phyloP scores from a whole-genome alignment of 371 early-diverging fungal genomes.

The Zychaea mexicana region DNA sequence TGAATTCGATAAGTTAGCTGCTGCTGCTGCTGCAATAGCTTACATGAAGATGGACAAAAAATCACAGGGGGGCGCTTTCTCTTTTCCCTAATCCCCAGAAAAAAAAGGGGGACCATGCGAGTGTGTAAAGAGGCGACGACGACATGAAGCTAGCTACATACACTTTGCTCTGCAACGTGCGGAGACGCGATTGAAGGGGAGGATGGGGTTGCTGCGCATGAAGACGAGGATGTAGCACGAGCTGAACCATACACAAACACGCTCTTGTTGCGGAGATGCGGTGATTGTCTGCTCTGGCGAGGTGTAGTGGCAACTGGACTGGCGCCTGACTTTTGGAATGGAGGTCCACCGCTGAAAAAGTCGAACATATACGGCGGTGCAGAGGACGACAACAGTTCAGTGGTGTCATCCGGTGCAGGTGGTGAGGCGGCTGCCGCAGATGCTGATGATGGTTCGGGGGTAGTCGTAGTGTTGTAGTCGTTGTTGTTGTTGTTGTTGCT shows the following conservation, averaged over 20 bases:
- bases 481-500: neutral
- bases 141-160: neutral
- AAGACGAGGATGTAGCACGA: conserved; percentile 22
- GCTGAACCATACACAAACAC: conserved; percentile 28
- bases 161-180: conserved; percentile 5
- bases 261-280: conserved; percentile 21
- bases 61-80: too few species aligned
- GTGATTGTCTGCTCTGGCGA: conserved; percentile 12
- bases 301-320: conserved; percentile 15
- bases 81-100: too few species aligned
- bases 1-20: too few species aligned
- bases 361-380: conserved; percentile 40
- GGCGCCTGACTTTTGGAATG: conserved; percentile 13
- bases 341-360: conserved; percentile 22
- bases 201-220: conserved; percentile 10
- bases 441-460: too few species aligned
- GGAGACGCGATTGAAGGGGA: conserved; percentile 11
- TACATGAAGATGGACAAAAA: neutral
- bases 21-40: too few species aligned
- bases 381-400: conserved; percentile 32
- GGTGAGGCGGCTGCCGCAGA: conserved; percentile 16
- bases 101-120: neutral
- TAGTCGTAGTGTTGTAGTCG: too few species aligned
- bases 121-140: neutral
- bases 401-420: conserved; percentile 39